phyloP scores from a whole-genome alignment of 495 filamentous ascomycete genomes.

The Trypethelium eluteriae region DNA sequence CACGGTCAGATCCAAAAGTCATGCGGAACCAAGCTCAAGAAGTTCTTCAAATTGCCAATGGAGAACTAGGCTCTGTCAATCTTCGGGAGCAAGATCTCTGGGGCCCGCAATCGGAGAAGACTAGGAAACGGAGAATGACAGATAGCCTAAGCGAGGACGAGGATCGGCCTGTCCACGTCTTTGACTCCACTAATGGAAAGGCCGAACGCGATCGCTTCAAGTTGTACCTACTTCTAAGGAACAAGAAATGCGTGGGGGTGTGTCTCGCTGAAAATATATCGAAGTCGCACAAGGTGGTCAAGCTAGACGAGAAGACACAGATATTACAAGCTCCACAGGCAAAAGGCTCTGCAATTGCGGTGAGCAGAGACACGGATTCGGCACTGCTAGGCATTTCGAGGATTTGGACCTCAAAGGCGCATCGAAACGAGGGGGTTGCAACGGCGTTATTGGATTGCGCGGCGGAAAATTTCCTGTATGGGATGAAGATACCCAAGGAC shows the following conservation, averaged over 20 bases:
- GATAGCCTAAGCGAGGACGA: not conserved
- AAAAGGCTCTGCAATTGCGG: conserved; percentile 37
- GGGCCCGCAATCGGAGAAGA: conserved; percentile 31
- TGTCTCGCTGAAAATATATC: conserved; percentile 60
- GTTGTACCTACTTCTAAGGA: conserved; percentile 56
- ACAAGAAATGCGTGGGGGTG: conserved; percentile 57
- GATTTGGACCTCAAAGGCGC: conserved; percentile 60
- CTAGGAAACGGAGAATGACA: not conserved
- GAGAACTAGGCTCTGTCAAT: conserved; percentile 56
- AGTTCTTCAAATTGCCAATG: conserved; percentile 59
- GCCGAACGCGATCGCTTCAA: conserved; percentile 48
- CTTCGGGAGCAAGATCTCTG: conserved; percentile 55
- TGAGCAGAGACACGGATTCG: conserved; percentile 34
- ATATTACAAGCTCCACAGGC: conserved; percentile 15
- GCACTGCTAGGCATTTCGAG: conserved; percentile 62
- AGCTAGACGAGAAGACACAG: conserved; percentile 22
- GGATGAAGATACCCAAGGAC: conserved; percentile 55
- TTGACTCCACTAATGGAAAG: conserved; percentile 12
- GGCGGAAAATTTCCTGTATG: conserved; percentile 56
- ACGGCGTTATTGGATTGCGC: conserved; percentile 55
- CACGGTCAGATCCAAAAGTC: conserved; percentile 36
- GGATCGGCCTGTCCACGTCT: not conserved
- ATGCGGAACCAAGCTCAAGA: conserved; percentile 50
- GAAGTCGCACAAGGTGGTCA: conserved; percentile 47
- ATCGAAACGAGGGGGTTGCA: conserved; percentile 55